Base-by-base conservation (phyloP, 2,329 filamentous ascomycete species). In the Botrytis hyacinthi region DNA sequence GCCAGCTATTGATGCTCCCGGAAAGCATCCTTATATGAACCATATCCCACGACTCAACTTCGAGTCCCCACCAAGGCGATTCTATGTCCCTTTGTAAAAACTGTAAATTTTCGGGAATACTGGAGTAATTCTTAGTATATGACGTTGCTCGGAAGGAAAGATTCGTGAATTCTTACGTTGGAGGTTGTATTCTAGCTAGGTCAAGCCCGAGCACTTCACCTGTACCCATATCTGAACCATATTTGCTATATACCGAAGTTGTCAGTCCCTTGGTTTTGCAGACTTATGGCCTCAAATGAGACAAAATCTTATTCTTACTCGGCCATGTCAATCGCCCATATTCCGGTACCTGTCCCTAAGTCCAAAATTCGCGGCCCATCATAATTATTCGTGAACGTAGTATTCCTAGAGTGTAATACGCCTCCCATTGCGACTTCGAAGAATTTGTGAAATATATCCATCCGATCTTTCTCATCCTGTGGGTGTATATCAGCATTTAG, bases 301-400 rank as follows among this genome's bases (percentile, higher is more conserved):
- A 44, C 65, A 61, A 32, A 59, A 59, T 72, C 44, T 44, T 48
- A 71, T 78, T 83, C 89, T 84, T 85, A 93, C 88, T 92, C 90
- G 76, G 92, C 92, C 83, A 97, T 92, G 77, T 95, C 92, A 78
- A 97, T 93, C 59, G 92, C 89, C 95, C 95, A 98, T 75, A 97
- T 95, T 57, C 94, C 94, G 1, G 94, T 97, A 32, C 95, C 95
- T 76, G 92, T 95, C 60, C 94, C 95, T 71, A 97, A 80, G 79
- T 92, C 90, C 60, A 92, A 80, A 66, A 92, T 85, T 69, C 84
- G 82, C 2, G 83, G 83, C 14, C 75, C 62, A 57, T 79, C 76
- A 44, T 74, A 77, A 66, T 76, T 78, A 14, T 59, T 67, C 12
- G 48, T 82, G 79, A 74, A 82, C 29, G 60, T 68, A 32, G 65